These are phyloP conservation scores for Mycena pura DNA, from an alignment of 768 basidiomycete genomes.

Conservation along the genomic window DNA sequence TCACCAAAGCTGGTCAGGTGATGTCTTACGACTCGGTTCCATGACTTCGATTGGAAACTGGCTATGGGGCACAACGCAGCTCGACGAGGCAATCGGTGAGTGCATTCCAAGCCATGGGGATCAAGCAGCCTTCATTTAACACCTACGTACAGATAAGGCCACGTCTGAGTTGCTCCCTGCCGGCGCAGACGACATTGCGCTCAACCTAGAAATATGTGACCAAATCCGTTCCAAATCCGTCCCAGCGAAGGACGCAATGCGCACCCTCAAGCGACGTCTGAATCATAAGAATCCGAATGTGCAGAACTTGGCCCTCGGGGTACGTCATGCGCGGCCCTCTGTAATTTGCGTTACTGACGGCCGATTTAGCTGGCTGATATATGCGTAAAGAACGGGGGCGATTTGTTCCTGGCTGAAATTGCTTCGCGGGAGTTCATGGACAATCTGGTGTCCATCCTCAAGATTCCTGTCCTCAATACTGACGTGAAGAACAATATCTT, in stretches of 20 bases:
- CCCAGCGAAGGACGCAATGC: conserved; percentile 86
- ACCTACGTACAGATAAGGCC: conserved; percentile 74
- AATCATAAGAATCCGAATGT: conserved; percentile 97
- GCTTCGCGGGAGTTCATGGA: conserved; percentile 93
- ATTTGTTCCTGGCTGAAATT: conserved; percentile 84
- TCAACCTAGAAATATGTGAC: conserved; percentile 96
- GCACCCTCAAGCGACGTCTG: conserved; percentile 83
- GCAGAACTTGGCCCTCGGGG: conserved; percentile 84
- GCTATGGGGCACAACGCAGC: conserved; percentile 84
- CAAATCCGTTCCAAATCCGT: conserved; percentile 93
- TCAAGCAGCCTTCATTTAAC: neutral
- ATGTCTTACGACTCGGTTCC: too few relatives aligned
- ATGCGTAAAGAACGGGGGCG: conserved; percentile 97
- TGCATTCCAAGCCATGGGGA: conserved; percentile 3
- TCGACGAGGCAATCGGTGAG: conserved; percentile 84
- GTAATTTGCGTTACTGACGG: conserved; percentile 7
- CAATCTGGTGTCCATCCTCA: conserved; percentile 89
- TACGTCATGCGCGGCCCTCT: conserved; percentile 50
- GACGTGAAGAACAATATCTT: conserved; percentile 86
- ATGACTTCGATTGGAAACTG: conserved; percentile 72
- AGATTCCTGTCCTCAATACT: conserved; percentile 74
- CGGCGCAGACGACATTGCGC: conserved; percentile 87
- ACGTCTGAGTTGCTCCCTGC: conserved; percentile 88
- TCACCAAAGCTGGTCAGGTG: too few relatives aligned
- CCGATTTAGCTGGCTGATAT: conserved; percentile 77